phyloP scores from a whole-genome alignment of 805 yeast genomes.

The Wickerhamiella sergipiensis region DNA sequence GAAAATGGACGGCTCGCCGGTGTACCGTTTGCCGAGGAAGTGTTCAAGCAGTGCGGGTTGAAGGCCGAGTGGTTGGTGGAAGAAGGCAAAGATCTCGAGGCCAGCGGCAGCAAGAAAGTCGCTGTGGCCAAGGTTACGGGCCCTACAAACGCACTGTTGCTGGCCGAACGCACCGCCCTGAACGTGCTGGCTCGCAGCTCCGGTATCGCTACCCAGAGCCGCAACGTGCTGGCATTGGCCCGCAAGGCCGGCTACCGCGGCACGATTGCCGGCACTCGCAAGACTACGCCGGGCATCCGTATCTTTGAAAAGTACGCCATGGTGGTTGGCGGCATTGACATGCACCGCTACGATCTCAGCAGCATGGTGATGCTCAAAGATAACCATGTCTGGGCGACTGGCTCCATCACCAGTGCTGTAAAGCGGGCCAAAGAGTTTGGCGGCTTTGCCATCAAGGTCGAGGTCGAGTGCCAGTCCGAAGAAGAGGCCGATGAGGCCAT shows the following conservation, averaged over 20 bases:
- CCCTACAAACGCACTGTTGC: constrained; percentile 60
- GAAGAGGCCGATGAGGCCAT: constrained; percentile 87
- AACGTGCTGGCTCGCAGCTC: constrained; percentile 71
- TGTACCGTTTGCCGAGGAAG: constrained; percentile 79
- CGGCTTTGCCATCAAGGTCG: constrained; percentile 82
- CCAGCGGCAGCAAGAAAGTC: constrained; percentile 35
- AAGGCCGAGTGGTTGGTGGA: constrained; percentile 54
- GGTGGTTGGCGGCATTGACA: constrained; percentile 90
- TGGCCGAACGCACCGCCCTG: constrained; percentile 78
- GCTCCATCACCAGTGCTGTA: constrained; percentile 81
- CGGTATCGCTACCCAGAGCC: constrained; percentile 74
- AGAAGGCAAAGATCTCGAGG: constrained; percentile 51
- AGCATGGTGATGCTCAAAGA: constrained; percentile 95
- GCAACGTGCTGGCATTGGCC: constrained; percentile 44
- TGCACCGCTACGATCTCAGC: constrained; percentile 82
- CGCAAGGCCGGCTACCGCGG: constrained; percentile 60
- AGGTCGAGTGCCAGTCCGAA: constrained; percentile 80
- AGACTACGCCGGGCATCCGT: constrained; percentile 94
- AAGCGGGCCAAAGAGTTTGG: constrained; percentile 60
- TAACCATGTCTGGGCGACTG: constrained; percentile 85
- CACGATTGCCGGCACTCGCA: constrained; percentile 86
- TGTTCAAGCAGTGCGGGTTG: constrained; percentile 61
- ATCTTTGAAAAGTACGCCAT: constrained; percentile 81
- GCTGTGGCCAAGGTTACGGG: constrained; percentile 71
- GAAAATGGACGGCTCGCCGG: constrained; percentile 72